These are phyloP conservation scores for Amauroascus niger DNA, from an alignment of 2,329 filamentous ascomycete genomes.

Conservation along the genomic window DNA sequence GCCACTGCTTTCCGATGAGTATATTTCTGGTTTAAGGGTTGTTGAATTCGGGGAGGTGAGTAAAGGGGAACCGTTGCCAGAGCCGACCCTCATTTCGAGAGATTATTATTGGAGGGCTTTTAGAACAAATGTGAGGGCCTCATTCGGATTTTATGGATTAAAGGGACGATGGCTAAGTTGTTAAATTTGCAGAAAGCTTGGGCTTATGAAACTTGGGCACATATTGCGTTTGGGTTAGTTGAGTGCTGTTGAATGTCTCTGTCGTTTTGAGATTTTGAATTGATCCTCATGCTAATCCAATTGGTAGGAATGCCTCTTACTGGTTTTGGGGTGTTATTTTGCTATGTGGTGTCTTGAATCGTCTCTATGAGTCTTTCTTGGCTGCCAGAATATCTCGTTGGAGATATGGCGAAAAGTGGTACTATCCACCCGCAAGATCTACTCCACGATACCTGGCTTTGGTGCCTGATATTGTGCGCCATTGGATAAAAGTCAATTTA, in stretches of 20 bases:
- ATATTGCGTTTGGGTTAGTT: constrained; percentile 32
- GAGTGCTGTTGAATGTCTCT: background rate
- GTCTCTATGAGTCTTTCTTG: constrained; percentile 1
- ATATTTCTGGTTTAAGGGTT: constrained; percentile 7
- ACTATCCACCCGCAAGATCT: background rate
- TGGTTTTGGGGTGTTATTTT: constrained; percentile 13
- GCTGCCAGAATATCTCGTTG: background rate
- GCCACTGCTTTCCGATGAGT: constrained; percentile 7
- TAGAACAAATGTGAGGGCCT: constrained; percentile 9
- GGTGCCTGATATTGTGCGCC: background rate
- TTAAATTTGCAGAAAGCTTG: constrained; percentile 24
- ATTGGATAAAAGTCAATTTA: constrained; percentile 10
- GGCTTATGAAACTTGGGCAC: constrained; percentile 28
- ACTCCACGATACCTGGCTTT: background rate
- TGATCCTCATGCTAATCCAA: background rate
- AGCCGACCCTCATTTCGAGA: constrained; percentile 8
- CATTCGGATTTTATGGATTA: too few relatives aligned
- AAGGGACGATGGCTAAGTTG: background rate
- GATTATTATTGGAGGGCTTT: constrained; percentile 10
- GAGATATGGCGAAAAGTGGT: constrained; percentile 16
- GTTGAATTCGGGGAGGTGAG: constrained; percentile 9
- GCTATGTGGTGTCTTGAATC: constrained; percentile 8
- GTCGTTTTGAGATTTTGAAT: background rate
- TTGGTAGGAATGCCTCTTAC: constrained; percentile 8
- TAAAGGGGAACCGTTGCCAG: background rate